Conservation (phyloP, 1,284 basidiomycete species). For the Rhodofomes roseus region DNA sequence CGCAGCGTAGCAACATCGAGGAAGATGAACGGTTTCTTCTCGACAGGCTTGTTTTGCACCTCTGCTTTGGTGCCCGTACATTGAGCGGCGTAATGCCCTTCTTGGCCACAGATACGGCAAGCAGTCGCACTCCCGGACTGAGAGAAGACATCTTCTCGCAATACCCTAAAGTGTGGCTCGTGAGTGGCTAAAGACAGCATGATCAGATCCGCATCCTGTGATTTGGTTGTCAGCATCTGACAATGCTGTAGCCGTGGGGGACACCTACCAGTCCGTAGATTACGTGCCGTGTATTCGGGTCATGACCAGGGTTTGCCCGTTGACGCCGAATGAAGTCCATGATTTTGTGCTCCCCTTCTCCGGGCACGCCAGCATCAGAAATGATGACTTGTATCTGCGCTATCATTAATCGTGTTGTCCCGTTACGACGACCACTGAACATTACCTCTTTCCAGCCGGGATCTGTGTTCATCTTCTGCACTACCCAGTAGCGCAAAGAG, state of each 20-base stretch:
- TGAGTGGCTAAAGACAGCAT: constrained; percentile 99
- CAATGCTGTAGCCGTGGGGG: background rate
- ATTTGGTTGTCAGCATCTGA: background rate
- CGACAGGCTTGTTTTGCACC: constrained; percentile 61
- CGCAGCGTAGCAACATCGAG: constrained; percentile 93
- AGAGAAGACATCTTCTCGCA: constrained; percentile 97
- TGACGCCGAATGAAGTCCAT: constrained; percentile 98
- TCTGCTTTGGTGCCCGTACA: constrained; percentile 79
- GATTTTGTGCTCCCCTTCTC: constrained; percentile 99
- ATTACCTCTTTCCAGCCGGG: constrained; percentile 90
- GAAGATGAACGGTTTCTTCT: constrained; percentile 99
- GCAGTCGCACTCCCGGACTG: constrained; percentile 73
- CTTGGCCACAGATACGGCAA: constrained; percentile 91
- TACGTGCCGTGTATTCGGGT: constrained; percentile 95
- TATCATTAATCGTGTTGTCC: constrained; percentile 9
- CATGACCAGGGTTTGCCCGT: constrained; percentile 81
- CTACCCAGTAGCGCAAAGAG: constrained; percentile 95
- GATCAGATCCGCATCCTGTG: constrained; percentile 98
- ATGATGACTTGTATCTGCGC: constrained; percentile 89
- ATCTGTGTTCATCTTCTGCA: constrained; percentile 92
- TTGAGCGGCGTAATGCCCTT: constrained; percentile 92
- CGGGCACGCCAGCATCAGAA: constrained; percentile 95
- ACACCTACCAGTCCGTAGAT: constrained; percentile 89
- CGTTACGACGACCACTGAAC: background rate
- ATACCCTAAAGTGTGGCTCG: constrained; percentile 95